These are phyloP conservation scores for Dactylellina parvicollis DNA, from an alignment of 2,329 filamentous ascomycete genomes.

Conservation along the genomic window DNA sequence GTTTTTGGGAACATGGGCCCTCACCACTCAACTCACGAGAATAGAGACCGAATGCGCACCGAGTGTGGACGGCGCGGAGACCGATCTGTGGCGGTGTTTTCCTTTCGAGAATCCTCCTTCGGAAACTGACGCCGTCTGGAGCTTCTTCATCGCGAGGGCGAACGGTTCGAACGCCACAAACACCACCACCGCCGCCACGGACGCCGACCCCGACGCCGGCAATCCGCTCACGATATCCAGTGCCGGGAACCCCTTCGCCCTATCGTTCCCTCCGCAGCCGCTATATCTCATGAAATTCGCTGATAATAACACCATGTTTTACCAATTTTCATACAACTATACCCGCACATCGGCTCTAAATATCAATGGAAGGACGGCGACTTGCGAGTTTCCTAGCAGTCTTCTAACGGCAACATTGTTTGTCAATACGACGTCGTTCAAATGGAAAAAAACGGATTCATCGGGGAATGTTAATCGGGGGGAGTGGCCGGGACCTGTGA, in stretches of 20 bases:
- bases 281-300: constrained; percentile 35
- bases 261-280: constrained; percentile 16
- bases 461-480: constrained; percentile 21
- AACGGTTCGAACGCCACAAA: constrained; percentile 18
- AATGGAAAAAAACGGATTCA: constrained; percentile 24
- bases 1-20: constrained; percentile 37
- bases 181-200: constrained; percentile 10
- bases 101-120: constrained; percentile 41
- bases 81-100: constrained; percentile 42
- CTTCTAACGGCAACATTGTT: constrained; percentile 36
- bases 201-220: neutral
- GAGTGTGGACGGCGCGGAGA: constrained; percentile 21
- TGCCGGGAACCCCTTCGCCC: constrained; percentile 32
- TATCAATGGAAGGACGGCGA: constrained; percentile 14
- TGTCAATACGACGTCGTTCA: constrained; percentile 25
- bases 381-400: constrained; percentile 44
- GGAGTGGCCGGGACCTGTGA: constrained; percentile 36
- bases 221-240: constrained; percentile 35
- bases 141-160: constrained; percentile 26
- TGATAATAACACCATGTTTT: constrained; percentile 21
- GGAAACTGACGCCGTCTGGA: constrained; percentile 19
- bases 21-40: constrained; percentile 35
- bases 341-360: constrained; percentile 18
- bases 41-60: constrained; percentile 24
- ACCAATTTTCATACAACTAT: constrained; percentile 45